Conservation (phyloP, 2,329 filamentous ascomycete genomes). For the Botrytis galanthina region DNA sequence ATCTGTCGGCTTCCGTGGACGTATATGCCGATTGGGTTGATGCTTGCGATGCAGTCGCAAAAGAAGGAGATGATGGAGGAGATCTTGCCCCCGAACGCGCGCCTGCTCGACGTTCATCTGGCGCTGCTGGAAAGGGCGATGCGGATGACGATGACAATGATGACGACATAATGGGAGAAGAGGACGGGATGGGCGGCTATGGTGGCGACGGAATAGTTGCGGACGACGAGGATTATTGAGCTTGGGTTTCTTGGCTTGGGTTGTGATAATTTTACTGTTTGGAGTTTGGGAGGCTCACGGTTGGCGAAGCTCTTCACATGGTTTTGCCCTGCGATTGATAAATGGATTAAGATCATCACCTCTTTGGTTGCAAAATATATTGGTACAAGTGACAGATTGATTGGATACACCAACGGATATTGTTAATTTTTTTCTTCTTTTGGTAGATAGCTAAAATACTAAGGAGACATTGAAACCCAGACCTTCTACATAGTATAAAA, state of each 20-base stretch:
- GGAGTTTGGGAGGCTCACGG: constrained; percentile 15
- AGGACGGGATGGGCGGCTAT: constrained; percentile 52
- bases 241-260: not conserved
- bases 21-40: constrained; percentile 99
- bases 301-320: not conserved
- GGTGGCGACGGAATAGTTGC: constrained; percentile 52
- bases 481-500: constrained; percentile 79
- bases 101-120: constrained; percentile 25
- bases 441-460: constrained; percentile 7
- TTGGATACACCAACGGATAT: not conserved
- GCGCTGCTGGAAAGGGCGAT: constrained; percentile 31
- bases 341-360: not conserved
- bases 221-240: constrained; percentile 57
- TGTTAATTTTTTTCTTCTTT: not conserved
- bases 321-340: not conserved
- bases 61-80: constrained; percentile 49
- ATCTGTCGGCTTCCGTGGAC: constrained; percentile 86
- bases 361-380: constrained; percentile 2
- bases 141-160: constrained; percentile 41
- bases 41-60: constrained; percentile 74
- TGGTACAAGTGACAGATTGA: not conserved
- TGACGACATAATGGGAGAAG: constrained; percentile 36
- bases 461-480: not conserved
- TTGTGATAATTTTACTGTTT: not conserved
- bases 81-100: constrained; percentile 30